Conservation (phyloP, 208 protist genomes). For the Phytomonas sp. region DNA sequence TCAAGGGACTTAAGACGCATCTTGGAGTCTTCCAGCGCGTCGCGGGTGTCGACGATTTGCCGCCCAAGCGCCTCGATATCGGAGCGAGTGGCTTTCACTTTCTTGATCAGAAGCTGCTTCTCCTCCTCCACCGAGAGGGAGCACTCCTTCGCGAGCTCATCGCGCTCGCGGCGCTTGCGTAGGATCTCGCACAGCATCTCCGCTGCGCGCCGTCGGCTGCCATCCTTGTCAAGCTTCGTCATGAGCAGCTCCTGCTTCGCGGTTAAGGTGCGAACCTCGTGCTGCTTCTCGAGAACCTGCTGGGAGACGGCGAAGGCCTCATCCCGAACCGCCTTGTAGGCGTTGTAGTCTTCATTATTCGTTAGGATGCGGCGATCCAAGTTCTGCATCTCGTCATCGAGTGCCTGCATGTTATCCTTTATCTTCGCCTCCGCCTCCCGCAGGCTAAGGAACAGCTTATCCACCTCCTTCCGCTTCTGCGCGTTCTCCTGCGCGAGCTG, state of each 20-base stretch:
- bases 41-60: slow-evolving; percentile 69
- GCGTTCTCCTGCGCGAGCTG: slow-evolving; percentile 65
- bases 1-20: slow-evolving; percentile 62
- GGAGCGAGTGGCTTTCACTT: slow-evolving; percentile 60
- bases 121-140: slow-evolving; percentile 80
- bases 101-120: slow-evolving; percentile 67
- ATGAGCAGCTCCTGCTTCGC: slow-evolving; percentile 84
- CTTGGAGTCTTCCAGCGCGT: slow-evolving; percentile 62
- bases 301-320: slow-evolving; percentile 71
- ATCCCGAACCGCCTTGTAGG: slow-evolving; percentile 65
- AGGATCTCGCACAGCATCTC: slow-evolving; percentile 66
- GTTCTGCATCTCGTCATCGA: slow-evolving; percentile 77
- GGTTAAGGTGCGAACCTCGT: slow-evolving; percentile 68
- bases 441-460: slow-evolving; percentile 73
- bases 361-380: slow-evolving; percentile 64
- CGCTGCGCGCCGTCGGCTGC: slow-evolving; percentile 67
- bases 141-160: slow-evolving; percentile 69
- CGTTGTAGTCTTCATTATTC: slow-evolving; percentile 67
- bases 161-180: slow-evolving; percentile 55
- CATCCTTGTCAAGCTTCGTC: slow-evolving; percentile 58
- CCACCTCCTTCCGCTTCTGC: slow-evolving; percentile 56
- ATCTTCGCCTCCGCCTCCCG: slow-evolving; percentile 73
- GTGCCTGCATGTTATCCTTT: slow-evolving; percentile 34
- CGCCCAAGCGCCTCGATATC: slow-evolving; percentile 85
- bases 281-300: slow-evolving; percentile 67